phyloP scores from a whole-genome alignment of 345 rosid genomes.

The Aurinia saxatilis region DNA sequence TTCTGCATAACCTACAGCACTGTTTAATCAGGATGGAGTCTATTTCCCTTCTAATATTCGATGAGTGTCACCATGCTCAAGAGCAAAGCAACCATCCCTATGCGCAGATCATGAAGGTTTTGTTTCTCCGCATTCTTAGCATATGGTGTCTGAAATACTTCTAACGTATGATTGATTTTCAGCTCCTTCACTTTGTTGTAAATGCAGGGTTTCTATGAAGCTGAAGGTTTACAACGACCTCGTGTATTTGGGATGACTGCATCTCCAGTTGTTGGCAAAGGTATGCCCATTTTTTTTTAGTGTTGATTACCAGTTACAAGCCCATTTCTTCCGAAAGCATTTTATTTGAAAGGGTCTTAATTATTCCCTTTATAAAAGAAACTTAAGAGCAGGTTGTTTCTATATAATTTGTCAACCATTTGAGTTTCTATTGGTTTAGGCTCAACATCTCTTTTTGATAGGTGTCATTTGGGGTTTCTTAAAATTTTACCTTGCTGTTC shows the following conservation, averaged over 20 bases:
- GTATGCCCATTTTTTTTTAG: slow-evolving; percentile 28
- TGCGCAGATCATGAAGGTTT: slow-evolving; percentile 87
- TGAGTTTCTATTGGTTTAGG: not conserved
- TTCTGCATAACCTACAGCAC: slow-evolving; percentile 68
- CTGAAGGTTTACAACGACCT: slow-evolving; percentile 43
- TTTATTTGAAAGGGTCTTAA: not conserved
- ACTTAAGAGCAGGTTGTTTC: not conserved
- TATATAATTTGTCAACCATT: not conserved
- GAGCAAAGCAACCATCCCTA: slow-evolving; percentile 74
- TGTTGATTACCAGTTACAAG: not conserved
- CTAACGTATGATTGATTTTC: slow-evolving; percentile 14
- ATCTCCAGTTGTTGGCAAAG: slow-evolving; percentile 92
- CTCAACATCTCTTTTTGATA: not conserved
- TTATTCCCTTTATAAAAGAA: not conserved
- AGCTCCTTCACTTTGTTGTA: slow-evolving; percentile 20
- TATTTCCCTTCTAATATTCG: slow-evolving; percentile 81
- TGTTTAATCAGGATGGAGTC: slow-evolving; percentile 85
- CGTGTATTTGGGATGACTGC: slow-evolving; percentile 99
- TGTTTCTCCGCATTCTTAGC: slow-evolving; percentile 17
- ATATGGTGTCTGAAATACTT: slow-evolving; percentile 1
- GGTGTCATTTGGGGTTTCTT: not conserved
- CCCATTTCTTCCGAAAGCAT: not conserved
- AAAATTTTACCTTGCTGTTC: not conserved
- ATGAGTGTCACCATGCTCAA: slow-evolving; percentile 98
- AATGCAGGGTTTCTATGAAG: slow-evolving; percentile 63